Base-by-base conservation (phyloP, 345 rosid species). In the sweet orange (Citrus sinensis) region DNA sequence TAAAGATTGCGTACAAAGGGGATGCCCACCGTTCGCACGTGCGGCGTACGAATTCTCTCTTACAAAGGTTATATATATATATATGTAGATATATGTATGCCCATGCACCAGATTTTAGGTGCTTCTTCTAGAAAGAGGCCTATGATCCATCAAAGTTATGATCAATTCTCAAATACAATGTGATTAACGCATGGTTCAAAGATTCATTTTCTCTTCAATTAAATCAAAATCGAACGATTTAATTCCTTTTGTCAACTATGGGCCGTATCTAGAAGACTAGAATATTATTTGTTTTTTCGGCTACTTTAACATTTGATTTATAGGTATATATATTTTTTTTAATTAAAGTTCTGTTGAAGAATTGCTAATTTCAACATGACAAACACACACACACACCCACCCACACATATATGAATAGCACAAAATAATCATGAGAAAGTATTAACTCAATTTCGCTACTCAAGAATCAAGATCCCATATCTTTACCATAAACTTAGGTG, bases 1-100 rank as follows among this genome's bases (percentile, higher is more conserved):
- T 17, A 20, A 72, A 40, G 37, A 65, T 79, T 27, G 70, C 60
- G 61, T 66, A 74, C 56, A 78, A 78, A n/a, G 55, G 65, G 51
- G 62, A 40, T 55, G 77, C 55, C 24, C 67, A 30, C 67, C 6
- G 22, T 30, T 30, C 61, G 58, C 82, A 67, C 75, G 82, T 80
- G 82, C 78, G 46, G 24, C 5, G 22, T 40, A 49, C 37, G 20
- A 63, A 67, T 60, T 22, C 10, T 25, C 8, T 67, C 65, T 59
- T 7, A 10, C 6, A 40, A 70, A 25, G 77, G 40, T 40, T 0
- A 32, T 32, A 32, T 32, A 32, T 34, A 4, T 34, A 34, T 5
- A 32, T 32, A 4, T 4, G 4, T 32, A 4, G 2, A 30, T 30
- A 0, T 32, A 32, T 32, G 32, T 4, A 32, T 34, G 6, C 10